Evolutionary conservation across 352 stramenopile genomes (phyloP), one percentile per base, ranked within the genome.

Genomic region (Phytophthora brassicae): DNA sequence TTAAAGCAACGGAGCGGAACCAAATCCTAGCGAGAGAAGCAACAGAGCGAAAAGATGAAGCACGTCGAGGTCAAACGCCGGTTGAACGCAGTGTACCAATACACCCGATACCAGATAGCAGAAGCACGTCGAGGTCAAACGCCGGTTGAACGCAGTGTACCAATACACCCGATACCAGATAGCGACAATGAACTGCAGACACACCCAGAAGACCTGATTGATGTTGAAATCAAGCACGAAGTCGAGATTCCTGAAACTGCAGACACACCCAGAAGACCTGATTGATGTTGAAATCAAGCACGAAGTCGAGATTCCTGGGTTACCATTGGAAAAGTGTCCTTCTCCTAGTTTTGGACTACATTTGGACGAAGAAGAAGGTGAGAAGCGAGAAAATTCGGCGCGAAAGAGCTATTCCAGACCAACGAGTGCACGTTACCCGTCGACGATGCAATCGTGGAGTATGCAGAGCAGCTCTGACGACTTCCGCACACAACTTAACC

Each of bases 1-100:
- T 89, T 65, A 87, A 89, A 54, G 61, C 72, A 35, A 89, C 78
- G 0, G 81, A 91, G 55, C 72, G 76, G 22, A 91, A 91, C 38
- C 79, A 90, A 57, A 64, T 70, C 14, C 44, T 64, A 11, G 58
- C 45, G 3, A 65, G 56, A 28, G 54, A 65, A 17, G 23, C 42
- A 16, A 71, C 65, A 45, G 47, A 71, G 22, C 39, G 55, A 17
- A 68, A 64, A 58, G 33, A 47, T n/a, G 35, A 55, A 57, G 35
- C 16, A 26, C 45, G 39, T 0, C 41, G 53, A 44, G 29, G 3
- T 17, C 44, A 59, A 33, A 14, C 6, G 43, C 7, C 9, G 29
- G 23, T 9, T 7, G 29, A 44, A 38, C 35, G 47, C 1, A 31
- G 24, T 29, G 46, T 61, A 38, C 31, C 31, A 50, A 29, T 61